Evolutionary conservation across 192 early-diverging fungal species (phyloP).

Genomic region (Chytriomyces sp.): DNA sequence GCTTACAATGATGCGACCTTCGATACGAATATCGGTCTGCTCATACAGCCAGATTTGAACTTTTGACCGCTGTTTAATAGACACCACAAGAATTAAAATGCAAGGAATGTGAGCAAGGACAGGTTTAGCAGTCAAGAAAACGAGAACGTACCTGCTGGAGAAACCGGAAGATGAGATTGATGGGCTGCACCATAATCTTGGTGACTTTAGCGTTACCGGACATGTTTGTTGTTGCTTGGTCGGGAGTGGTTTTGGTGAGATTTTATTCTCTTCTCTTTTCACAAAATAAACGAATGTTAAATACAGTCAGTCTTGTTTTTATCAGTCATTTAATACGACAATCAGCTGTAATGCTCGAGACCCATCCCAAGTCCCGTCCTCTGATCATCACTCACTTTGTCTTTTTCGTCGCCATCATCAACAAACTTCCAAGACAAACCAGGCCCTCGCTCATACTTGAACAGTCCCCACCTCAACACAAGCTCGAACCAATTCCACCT

Average conservation of each 20-base stretch:
- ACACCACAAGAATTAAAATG: neutral
- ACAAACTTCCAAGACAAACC: neutral
- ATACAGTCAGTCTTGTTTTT: too few relatives aligned
- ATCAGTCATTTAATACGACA: too few relatives aligned
- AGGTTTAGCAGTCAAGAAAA: neutral
- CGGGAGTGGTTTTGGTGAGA: neutral
- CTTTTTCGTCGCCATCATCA: neutral
- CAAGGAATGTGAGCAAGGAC: neutral
- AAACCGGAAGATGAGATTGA: slow-evolving; percentile 96
- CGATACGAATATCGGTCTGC: slow-evolving; percentile 81
- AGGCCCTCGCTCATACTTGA: too few relatives aligned
- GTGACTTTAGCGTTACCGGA: slow-evolving; percentile 67
- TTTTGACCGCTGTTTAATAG: slow-evolving; percentile 70
- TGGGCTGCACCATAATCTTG: slow-evolving; percentile 86
- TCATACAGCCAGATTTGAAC: slow-evolving; percentile 97
- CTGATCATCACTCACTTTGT: too few relatives aligned
- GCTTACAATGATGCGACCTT: slow-evolving; percentile 89
- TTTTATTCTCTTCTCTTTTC: too few relatives aligned
- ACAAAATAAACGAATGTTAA: too few relatives aligned
- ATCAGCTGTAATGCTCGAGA: too few relatives aligned
- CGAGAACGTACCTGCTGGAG: slow-evolving; percentile 77
- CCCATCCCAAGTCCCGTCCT: too few relatives aligned
- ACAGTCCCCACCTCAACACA: neutral
- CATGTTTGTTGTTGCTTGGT: slow-evolving; percentile 11
- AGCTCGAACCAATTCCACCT: neutral